These are phyloP conservation scores for Coemansia sp. DNA, from an alignment of 192 early-diverging fungal species.

Conservation along the genomic window DNA sequence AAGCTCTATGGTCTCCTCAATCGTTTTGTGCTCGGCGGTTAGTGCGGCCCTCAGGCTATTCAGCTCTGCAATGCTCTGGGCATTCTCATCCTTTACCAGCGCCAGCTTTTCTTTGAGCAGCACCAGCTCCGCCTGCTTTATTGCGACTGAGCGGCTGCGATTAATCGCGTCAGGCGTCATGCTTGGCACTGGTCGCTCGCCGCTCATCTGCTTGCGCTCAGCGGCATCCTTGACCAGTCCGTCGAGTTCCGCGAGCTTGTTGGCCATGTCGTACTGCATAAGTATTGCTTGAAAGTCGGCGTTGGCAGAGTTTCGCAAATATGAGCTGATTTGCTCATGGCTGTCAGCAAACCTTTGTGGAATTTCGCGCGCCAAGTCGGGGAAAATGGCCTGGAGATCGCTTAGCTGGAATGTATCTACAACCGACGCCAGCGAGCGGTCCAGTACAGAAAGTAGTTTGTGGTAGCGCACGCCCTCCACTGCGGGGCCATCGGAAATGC, in stretches of 20 bases:
- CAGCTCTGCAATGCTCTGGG: slow-evolving; percentile 11
- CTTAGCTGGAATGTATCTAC: slow-evolving; percentile 48
- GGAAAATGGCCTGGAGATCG: slow-evolving; percentile 37
- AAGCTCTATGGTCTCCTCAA: slow-evolving; percentile 18
- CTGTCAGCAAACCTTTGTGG: slow-evolving; percentile 49
- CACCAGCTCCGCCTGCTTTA: slow-evolving; percentile 42
- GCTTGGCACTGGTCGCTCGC: slow-evolving; percentile 20
- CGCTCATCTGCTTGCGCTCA: slow-evolving; percentile 18
- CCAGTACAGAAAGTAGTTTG: slow-evolving; percentile 51
- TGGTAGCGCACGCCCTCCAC: slow-evolving; percentile 49
- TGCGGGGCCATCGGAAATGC: background rate
- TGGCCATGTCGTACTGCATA: slow-evolving; percentile 54
- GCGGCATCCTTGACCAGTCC: slow-evolving; percentile 37
- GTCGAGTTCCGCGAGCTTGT: slow-evolving; percentile 41
- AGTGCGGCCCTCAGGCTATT: slow-evolving; percentile 14
- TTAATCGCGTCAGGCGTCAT: slow-evolving; percentile 47
- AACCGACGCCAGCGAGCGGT: slow-evolving; percentile 53
- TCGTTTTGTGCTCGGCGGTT: slow-evolving; percentile 14
- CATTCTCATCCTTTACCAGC: slow-evolving; percentile 26
- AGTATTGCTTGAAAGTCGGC: slow-evolving; percentile 51
- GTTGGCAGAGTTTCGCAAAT: slow-evolving; percentile 53
- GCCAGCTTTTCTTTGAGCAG: slow-evolving; percentile 34
- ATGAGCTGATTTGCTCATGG: slow-evolving; percentile 53
- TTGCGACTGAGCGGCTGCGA: slow-evolving; percentile 35
- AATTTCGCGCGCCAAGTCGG: slow-evolving; percentile 46